Evolutionary conservation across 345 rosid species (phyloP), one percentile per base, ranked within the genome.

Genomic region (Rhodamnia rubescens): DNA sequence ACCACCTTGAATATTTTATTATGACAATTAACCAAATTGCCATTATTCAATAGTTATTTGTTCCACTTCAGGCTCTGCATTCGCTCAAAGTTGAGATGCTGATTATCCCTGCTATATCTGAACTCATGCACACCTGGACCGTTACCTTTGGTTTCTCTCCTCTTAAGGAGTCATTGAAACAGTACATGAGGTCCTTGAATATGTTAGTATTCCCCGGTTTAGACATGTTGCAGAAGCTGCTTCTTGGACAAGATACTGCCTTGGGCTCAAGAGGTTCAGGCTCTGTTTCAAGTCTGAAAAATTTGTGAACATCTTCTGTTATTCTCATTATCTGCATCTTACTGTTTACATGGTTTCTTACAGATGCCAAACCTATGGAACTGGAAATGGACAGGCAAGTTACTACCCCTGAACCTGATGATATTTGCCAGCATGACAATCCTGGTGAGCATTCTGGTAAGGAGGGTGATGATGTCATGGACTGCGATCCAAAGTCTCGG

Each of bases 131-230:
- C 87, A 93, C 96, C 26, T 95, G 98, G 99, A 95, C 94, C 32
- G 83, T 84, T 22, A 93, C 91, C 87, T 96, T 96, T 87, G 95
- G 98, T 83, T 96, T 96, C 89, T 88, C 86, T 80, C 90, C 92
- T 44, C 84, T 91, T 27, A 92, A 92, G 81, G 93, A 90, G 53
- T 88, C 91, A 55, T 86, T 89, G 85, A 93, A 91, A 92, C 91
- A 88, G 81, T 88, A 92, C 86, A 86, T 91, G 86, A 92, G 92
- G 83, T 92, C 92, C 85, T 88, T 92, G 94, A 96, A 95, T 85
- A 87, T 96, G 91, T 81, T 96, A 87, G 96, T 93, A 16, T 96
- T 96, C 89, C 99, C 98, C 7, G 95, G 96, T 27, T 90, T 93
- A 85, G 96, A 95, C 89, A 91, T 95, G 96, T 88, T 96, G 90